Percentiles rank a stretch among this genome's conserved stretches.
Evolutionary conservation across 2,329 filamentous ascomycete genomes (phyloP).

Genomic region (Fusarium tricinctum): DNA sequence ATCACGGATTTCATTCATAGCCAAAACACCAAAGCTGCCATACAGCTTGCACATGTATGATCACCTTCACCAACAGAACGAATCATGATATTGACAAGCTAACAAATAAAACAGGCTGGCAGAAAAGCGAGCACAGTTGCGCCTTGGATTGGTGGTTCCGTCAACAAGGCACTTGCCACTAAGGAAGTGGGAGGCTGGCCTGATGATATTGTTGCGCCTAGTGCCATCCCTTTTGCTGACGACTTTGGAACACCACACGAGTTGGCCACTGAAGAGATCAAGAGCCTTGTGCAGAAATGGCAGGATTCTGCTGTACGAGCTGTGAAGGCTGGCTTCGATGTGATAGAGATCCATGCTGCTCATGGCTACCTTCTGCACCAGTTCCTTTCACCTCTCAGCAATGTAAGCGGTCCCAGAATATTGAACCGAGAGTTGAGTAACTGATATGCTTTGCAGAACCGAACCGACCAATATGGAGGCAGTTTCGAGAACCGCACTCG

Average conservation of each 20-base stretch:
- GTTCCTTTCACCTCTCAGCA: constrained; percentile 73
- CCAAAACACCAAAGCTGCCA: constrained; percentile 80
- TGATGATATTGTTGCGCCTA: constrained; percentile 66
- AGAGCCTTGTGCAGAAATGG: constrained; percentile 73
- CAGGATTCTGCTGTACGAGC: constrained; percentile 70
- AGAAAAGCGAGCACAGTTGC: constrained; percentile 73
- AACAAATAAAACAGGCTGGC: constrained; percentile 62
- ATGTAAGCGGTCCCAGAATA: constrained; percentile 55
- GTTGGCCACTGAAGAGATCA: constrained; percentile 78
- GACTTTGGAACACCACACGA: constrained; percentile 73
- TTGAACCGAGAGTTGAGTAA: not conserved
- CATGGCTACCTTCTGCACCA: constrained; percentile 77
- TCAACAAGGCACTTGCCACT: constrained; percentile 66
- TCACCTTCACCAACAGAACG: not conserved
- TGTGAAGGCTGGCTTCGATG: constrained; percentile 79
- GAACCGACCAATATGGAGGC: constrained; percentile 76
- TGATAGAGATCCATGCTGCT: constrained; percentile 76
- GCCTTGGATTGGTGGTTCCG: constrained; percentile 71
- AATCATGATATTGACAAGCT: not conserved
- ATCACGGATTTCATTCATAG: constrained; percentile 84
- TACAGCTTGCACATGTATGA: constrained; percentile 81
- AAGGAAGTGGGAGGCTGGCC: constrained; percentile 70
- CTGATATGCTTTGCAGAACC: constrained; percentile 55
- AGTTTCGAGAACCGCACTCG: constrained; percentile 75
- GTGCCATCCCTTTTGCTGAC: constrained; percentile 70